Evolutionary conservation across 768 basidiomycete species (phyloP).

Genomic region (Mycena rosella): DNA sequence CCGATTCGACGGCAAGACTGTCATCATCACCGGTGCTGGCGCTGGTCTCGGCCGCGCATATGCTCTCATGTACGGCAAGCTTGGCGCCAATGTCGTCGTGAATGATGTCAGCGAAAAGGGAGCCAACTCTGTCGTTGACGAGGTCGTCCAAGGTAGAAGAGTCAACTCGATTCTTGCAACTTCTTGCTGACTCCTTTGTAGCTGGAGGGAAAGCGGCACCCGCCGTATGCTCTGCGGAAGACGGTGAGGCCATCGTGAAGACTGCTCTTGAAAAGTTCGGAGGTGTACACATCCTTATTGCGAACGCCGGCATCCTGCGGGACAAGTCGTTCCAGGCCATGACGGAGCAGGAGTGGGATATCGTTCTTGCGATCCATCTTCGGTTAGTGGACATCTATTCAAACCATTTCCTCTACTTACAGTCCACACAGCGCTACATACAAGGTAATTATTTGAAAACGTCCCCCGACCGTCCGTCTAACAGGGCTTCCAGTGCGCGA

Average conservation of each 20-base stretch:
- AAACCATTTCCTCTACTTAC: neutral
- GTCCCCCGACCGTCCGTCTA: neutral
- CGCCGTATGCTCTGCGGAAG: conserved; percentile 89
- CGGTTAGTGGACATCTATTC: conserved; percentile 51
- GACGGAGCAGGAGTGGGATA: conserved; percentile 95
- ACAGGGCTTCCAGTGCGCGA: conserved; percentile 74
- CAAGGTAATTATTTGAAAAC: conserved; percentile 69
- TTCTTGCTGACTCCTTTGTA: conserved; percentile 43
- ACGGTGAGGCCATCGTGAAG: conserved; percentile 92
- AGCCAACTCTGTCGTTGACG: conserved; percentile 87
- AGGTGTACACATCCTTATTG: conserved; percentile 86
- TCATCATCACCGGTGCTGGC: conserved; percentile 95
- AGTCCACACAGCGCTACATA: conserved; percentile 77
- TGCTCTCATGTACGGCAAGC: conserved; percentile 89
- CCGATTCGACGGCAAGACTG: conserved; percentile 90
- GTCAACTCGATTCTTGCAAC: neutral
- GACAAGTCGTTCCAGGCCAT: conserved; percentile 94
- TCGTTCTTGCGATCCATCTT: conserved; percentile 90
- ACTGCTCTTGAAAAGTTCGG: conserved; percentile 90
- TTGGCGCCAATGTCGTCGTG: conserved; percentile 97
- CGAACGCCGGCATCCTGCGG: conserved; percentile 94
- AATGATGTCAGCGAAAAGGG: conserved; percentile 94
- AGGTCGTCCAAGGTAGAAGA: conserved; percentile 79
- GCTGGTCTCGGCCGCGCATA: conserved; percentile 94
- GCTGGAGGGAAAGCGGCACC: conserved; percentile 91